Evolutionary conservation across 129 eudicot genomes (phyloP), one percentile per base, ranked within the genome.

Genomic region (Heracleum sosnowskyi): DNA sequence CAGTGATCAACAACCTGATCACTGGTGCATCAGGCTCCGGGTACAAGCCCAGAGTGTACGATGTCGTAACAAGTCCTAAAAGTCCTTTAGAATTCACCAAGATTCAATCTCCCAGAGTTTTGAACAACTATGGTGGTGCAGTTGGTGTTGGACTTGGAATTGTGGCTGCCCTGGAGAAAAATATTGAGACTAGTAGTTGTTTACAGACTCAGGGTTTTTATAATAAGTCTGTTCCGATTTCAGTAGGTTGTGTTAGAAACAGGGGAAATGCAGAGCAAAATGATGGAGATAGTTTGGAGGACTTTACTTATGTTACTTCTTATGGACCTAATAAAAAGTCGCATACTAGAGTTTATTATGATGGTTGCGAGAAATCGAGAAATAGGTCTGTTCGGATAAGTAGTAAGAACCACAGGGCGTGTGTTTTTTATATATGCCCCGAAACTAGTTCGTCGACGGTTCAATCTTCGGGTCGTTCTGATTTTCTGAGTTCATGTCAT

Each of bases 141-240:
- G 90, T 87, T 75, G 91, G 89, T 7, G 84, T 88, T 55, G 97
- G 97, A 37, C 85, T 92, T 13, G 97, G 93, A 40, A 92, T 92
- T 47, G 89, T 90, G 5, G 93, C 93, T 4, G 96, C 93, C 37
- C 92, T 93, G 0, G 98, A 89, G 12, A 86, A 79, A 47, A 81
- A 91, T 28, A 79, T 75, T 2, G 74, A 60, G 11, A 37, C 26
- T 12, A 35, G 70, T 16, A 41, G 37, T 45, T 77, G 82, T 73
- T 73, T 80, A 62, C 86, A 80, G 80, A 90, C 81, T 26, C 69
- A 51, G 47, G 82, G 83, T 26, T 20, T 85, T 44, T 78, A 60
- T 45, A 36, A 80, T 62, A 84, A 76, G 83, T 90, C 96, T 11
- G 72, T 44, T 53, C 89, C 91, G 7, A 86, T 89, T 70, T 84